These are phyloP conservation scores for Epichloe glyceriae DNA, from an alignment of 2,329 filamentous ascomycete genomes.

Conservation along the genomic window DNA sequence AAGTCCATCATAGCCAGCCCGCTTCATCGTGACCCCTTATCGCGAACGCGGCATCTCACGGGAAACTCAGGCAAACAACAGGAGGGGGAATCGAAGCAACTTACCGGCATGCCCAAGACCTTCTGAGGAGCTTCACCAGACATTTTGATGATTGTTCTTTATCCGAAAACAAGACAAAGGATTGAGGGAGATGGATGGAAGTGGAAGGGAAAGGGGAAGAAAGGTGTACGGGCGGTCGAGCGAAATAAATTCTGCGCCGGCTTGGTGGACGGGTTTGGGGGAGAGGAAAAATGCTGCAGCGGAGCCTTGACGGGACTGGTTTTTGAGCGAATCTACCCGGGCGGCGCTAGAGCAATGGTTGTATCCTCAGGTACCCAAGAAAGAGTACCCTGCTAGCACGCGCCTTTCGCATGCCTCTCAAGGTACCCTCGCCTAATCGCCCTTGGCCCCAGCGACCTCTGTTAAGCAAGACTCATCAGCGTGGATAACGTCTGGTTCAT, in stretches of 20 bases:
- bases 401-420: neutral
- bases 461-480: neutral
- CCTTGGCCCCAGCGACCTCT: neutral
- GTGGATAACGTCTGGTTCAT: neutral
- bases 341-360: constrained; percentile 16
- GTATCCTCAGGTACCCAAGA: constrained; percentile 7
- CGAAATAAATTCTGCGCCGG: constrained; percentile 33
- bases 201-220: constrained; percentile 30
- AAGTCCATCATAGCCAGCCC: neutral
- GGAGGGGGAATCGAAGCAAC: constrained; percentile 16
- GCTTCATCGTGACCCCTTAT: constrained; percentile 8
- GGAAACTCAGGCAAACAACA: constrained; percentile 2
- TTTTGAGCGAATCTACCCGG: constrained; percentile 43
- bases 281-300: constrained; percentile 38
- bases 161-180: constrained; percentile 35
- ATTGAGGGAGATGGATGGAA: constrained; percentile 47
- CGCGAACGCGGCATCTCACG: constrained; percentile 19
- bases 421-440: neutral
- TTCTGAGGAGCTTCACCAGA: constrained; percentile 39
- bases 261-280: constrained; percentile 30
- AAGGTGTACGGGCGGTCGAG: constrained; percentile 27
- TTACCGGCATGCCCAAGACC: constrained; percentile 57
- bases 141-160: constrained; percentile 36
- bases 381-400: neutral
- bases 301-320: constrained; percentile 31